Percentiles rank a stretch among this genome's conserved stretches.
phyloP scores from a whole-genome alignment of 768 basidiomycete genomes.

The Hericium rajendrae region DNA sequence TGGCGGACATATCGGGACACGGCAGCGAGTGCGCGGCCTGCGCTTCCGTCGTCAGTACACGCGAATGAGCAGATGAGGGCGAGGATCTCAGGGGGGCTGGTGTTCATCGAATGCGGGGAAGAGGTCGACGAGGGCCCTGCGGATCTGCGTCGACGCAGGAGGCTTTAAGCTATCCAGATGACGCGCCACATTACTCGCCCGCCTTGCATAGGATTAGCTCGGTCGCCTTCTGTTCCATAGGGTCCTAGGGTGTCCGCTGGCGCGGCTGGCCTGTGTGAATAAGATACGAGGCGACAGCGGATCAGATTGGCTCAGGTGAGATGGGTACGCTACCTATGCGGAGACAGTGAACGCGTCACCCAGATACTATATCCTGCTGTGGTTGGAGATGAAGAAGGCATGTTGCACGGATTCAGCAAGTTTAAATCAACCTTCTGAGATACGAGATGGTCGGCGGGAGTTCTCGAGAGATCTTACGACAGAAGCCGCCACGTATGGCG shows the following conservation, averaged over 20 bases:
- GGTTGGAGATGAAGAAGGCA: background rate
- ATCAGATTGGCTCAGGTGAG: background rate
- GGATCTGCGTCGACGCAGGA: background rate
- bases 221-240: too few species aligned
- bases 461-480: too few species aligned
- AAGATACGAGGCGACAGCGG: background rate
- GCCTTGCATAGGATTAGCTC: too few species aligned
- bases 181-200: too few species aligned
- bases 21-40: conserved; percentile 4
- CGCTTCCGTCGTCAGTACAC: conserved; percentile 6
- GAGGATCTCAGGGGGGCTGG: conserved; percentile 8
- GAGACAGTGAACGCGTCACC: background rate
- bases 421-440: too few species aligned
- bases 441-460: too few species aligned
- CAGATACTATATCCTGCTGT: background rate
- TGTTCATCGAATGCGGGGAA: background rate
- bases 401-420: background rate
- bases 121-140: background rate
- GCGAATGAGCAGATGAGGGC: conserved; percentile 6
- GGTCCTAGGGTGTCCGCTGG: too few species aligned
- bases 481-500: background rate
- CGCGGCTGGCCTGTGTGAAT: background rate
- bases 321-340: too few species aligned
- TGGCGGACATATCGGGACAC: conserved; percentile 6
- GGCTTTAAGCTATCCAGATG: background rate